These are phyloP conservation scores for Penicillium sumatraense DNA, from an alignment of 2,329 filamentous ascomycete genomes.

Conservation along the genomic window DNA sequence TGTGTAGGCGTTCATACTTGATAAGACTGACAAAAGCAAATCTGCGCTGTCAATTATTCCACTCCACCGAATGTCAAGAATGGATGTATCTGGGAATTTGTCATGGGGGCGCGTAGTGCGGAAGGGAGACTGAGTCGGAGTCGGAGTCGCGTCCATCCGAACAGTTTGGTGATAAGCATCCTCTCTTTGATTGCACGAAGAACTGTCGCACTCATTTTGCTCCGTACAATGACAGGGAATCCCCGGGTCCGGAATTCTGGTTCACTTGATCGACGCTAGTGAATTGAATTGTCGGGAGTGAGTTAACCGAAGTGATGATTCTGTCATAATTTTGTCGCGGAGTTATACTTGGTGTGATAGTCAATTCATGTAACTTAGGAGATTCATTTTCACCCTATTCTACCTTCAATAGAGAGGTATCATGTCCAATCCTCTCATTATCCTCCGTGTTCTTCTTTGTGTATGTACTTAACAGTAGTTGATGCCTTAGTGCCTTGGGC, in stretches of 20 bases:
- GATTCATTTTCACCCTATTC: no score
- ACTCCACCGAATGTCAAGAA: neutral
- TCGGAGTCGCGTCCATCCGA: neutral
- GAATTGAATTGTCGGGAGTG: neutral
- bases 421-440: no score
- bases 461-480: no score
- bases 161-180: constrained; percentile 18
- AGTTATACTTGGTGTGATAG: no score
- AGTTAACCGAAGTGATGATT: neutral
- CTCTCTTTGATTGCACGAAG: constrained; percentile 14
- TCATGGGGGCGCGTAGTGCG: constrained; percentile 12
- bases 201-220: neutral
- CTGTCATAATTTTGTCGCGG: no score
- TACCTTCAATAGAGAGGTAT: no score
- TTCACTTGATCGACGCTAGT: constrained; percentile 9
- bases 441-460: no score
- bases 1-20: constrained; percentile 1
- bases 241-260: neutral
- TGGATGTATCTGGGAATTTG: constrained; percentile 10
- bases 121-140: constrained; percentile 1
- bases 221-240: neutral
- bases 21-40: constrained; percentile 6
- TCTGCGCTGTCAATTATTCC: neutral
- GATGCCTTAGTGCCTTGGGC: no score
- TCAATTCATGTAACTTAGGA: no score